Evolutionary conservation across 176 grass and related monocot species (phyloP), one percentile per base, ranked within the genome.

Genomic region (Tillandsia leiboldiana): DNA sequence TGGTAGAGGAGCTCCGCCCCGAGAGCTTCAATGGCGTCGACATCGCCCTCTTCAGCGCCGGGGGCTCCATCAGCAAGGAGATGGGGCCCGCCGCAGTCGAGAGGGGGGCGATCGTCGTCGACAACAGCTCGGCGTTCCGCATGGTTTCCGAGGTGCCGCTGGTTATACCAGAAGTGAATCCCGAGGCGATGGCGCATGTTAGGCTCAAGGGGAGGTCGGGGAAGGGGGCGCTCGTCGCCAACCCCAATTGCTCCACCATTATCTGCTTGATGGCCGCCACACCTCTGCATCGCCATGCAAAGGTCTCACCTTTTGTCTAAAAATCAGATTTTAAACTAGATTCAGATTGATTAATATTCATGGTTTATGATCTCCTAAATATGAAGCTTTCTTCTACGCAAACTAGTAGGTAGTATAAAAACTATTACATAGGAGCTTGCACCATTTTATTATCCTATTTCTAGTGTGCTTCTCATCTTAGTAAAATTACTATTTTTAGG

Each of bases 231-330:
- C 86, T 99, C 49, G 83, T 99, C 18, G 94, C 94, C 0, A 99
- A 93, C 48, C 94, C 94, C 10, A 99, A 99, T 74, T 99, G 94
- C 8, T 99, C 94, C 0, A 99, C 94, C 63, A 99, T 99, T 75
- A 99, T 93, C 23, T 99, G 94, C 75, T 83, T 93, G 48, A 86
- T 99, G 94, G 94, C 87, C 64, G 94, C 81, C 49, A 99, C 94
- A 56, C 94, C 94, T 24, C 87, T 99, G 48, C 94, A 99, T 82
- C 89, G 80, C 53, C 77, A 84, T 51, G 89, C 87, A 10, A 99
- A 88, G 94, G 94, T 90, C 63, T 22, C 49, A 29, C 56, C 9
- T 73, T 75, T 75, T 64, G 1, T 17, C 29, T 20, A 15, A 13
- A 72, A 62, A 63, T 42, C 15, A 3, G 23, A 64, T 63, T 17